These are phyloP conservation scores for Dendrobium huoshanense DNA, from an alignment of 106 monocot species.

Conservation along the genomic window DNA sequence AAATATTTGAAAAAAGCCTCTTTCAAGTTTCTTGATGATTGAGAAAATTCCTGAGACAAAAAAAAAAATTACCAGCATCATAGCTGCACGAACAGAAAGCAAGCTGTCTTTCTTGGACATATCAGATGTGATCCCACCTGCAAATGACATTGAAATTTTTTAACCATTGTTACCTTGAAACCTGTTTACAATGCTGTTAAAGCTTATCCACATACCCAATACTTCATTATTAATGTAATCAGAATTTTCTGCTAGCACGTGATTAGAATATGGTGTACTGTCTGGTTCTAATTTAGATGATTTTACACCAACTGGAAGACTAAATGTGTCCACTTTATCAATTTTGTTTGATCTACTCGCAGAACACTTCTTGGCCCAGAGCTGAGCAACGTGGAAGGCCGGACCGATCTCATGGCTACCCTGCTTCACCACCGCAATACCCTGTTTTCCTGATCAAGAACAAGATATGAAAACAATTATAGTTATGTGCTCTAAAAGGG, in stretches of 20 bases:
- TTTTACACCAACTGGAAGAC: constrained; percentile 73
- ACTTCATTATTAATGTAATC: constrained; percentile 7
- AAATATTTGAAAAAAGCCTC: neutral
- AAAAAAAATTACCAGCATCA: constrained; percentile 73
- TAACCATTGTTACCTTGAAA: constrained; percentile 29
- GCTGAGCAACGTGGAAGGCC: constrained; percentile 64
- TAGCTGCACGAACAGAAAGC: constrained; percentile 71
- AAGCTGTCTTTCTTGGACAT: constrained; percentile 39
- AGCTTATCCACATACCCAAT: constrained; percentile 9
- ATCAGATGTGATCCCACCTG: constrained; percentile 33
- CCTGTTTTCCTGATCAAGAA: constrained; percentile 8
- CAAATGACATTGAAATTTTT: constrained; percentile 30
- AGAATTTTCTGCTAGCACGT: constrained; percentile 3
- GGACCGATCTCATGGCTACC: constrained; percentile 44
- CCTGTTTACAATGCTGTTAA: constrained; percentile 12
- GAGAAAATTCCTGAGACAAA: neutral
- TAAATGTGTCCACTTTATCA: constrained; percentile 31
- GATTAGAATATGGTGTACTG: constrained; percentile 7
- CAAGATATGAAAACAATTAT: neutral
- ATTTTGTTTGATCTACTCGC: constrained; percentile 21
- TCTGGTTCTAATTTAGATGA: constrained; percentile 12
- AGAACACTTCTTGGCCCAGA: constrained; percentile 63
- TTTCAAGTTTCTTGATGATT: neutral
- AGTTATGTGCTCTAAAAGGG: neutral
- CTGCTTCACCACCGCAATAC: constrained; percentile 19